Conservation (phyloP, 2,329 filamentous ascomycete species). For the Calonectria fujianensis region DNA sequence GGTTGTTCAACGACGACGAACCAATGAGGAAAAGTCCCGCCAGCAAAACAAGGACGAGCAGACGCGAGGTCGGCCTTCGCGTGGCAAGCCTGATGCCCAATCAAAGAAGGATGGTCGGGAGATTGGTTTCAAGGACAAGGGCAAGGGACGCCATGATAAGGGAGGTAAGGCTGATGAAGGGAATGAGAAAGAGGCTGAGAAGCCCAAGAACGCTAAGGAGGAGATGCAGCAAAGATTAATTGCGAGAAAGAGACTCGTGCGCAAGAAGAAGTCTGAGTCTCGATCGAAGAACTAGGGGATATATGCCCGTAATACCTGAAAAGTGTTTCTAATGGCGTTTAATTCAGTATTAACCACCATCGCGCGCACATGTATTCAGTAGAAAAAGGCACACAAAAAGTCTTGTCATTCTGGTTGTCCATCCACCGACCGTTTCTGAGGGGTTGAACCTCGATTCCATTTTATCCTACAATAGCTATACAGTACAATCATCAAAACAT, state of each 20-base stretch:
- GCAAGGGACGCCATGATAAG: slow-evolving; percentile 47
- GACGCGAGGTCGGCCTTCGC: slow-evolving; percentile 42
- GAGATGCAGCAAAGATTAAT: slow-evolving; percentile 84
- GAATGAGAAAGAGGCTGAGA: slow-evolving; percentile 52
- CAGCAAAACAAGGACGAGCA: slow-evolving; percentile 51
- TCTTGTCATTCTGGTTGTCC: not conserved
- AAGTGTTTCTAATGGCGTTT: slow-evolving; percentile 41
- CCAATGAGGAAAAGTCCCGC: slow-evolving; percentile 60
- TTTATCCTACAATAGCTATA: slow-evolving; percentile 24
- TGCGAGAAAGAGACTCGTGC: slow-evolving; percentile 86
- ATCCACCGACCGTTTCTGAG: not conserved
- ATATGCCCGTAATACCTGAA: slow-evolving; percentile 42
- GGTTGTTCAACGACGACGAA: slow-evolving; percentile 85
- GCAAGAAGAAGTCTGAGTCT: slow-evolving; percentile 77
- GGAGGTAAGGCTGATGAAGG: slow-evolving; percentile 39
- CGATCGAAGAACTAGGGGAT: slow-evolving; percentile 58
- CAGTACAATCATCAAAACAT: slow-evolving; percentile 36
- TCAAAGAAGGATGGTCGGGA: slow-evolving; percentile 44
- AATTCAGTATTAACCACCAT: slow-evolving; percentile 27
- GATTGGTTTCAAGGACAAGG: slow-evolving; percentile 48
- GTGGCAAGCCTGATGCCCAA: slow-evolving; percentile 39
- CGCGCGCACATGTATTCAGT: not conserved
- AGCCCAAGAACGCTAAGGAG: slow-evolving; percentile 61
- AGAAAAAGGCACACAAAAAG: not conserved
- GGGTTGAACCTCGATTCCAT: not conserved